These are phyloP conservation scores for Lactifluus volemus DNA, from an alignment of 768 basidiomycete genomes.

Conservation along the genomic window DNA sequence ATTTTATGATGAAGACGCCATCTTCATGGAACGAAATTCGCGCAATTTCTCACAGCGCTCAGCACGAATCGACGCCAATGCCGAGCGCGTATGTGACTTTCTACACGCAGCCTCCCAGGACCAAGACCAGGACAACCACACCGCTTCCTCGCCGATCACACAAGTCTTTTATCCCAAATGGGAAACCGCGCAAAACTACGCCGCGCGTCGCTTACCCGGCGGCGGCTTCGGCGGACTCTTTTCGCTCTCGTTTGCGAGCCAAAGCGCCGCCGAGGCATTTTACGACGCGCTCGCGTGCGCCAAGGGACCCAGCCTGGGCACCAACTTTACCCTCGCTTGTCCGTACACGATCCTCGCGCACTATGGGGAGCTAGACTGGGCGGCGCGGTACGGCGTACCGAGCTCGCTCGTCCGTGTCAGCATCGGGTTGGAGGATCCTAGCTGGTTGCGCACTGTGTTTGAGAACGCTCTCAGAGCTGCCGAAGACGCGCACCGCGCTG, in stretches of 20 bases:
- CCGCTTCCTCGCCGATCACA: constrained; percentile 37
- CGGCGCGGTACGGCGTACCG: constrained; percentile 79
- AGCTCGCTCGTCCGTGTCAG: constrained; percentile 76
- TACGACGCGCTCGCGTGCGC: constrained; percentile 74
- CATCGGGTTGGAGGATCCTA: constrained; percentile 79
- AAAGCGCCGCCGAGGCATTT: constrained; percentile 63
- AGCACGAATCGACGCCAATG: constrained; percentile 67
- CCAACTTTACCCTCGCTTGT: constrained; percentile 92
- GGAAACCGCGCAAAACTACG: constrained; percentile 61
- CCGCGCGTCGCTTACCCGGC: constrained; percentile 42
- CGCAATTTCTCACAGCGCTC: constrained; percentile 81
- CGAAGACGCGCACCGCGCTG: constrained; percentile 32
- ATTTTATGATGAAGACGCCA: constrained; percentile 86
- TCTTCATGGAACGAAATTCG: constrained; percentile 98
- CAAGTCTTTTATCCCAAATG: constrained; percentile 89
- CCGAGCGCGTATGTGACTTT: constrained; percentile 75
- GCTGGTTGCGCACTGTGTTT: constrained; percentile 49
- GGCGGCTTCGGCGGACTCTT: constrained; percentile 72
- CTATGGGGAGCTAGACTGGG: constrained; percentile 87
- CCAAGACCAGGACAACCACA: neutral
- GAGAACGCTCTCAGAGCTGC: constrained; percentile 63
- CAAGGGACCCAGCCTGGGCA: constrained; percentile 90
- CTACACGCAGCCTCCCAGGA: constrained; percentile 50
- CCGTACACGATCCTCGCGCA: constrained; percentile 93
- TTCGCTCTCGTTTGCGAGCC: constrained; percentile 72